Evolutionary conservation across 1,139 yeast species (phyloP).

Genomic region (Blastobotrys serpentis): DNA sequence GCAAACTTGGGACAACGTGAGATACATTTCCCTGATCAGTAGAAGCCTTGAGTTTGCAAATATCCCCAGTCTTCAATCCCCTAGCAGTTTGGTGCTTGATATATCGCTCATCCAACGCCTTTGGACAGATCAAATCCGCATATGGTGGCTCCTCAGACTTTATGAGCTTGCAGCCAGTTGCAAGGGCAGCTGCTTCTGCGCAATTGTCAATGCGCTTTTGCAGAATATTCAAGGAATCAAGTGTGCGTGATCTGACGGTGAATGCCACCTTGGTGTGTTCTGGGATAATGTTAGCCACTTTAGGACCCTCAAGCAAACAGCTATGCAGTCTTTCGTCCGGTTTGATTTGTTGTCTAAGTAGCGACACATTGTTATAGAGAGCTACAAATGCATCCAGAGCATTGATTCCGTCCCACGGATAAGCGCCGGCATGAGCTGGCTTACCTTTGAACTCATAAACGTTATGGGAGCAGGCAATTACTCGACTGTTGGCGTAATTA

Average conservation of each 20-base stretch:
- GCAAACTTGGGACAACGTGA: conserved; percentile 10
- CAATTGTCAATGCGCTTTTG: conserved; percentile 11
- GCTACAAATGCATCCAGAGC: conserved; percentile 19
- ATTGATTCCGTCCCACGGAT: conserved; percentile 19
- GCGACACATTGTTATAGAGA: conserved; percentile 13
- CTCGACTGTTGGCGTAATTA: conserved; percentile 8
- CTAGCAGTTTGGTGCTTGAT: conserved; percentile 1
- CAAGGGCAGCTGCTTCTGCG: conserved; percentile 14
- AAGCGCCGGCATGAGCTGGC: conserved; percentile 18
- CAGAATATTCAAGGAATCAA: neutral
- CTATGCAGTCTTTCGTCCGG: conserved; percentile 16
- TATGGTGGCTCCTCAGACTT: conserved; percentile 5
- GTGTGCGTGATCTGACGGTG: conserved; percentile 9
- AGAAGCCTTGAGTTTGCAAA: conserved; percentile 3
- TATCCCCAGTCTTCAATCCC: conserved; percentile 3
- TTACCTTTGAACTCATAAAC: conserved; percentile 15
- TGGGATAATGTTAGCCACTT: conserved; percentile 18
- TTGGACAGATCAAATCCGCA: conserved; percentile 4
- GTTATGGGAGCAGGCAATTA: conserved; percentile 2
- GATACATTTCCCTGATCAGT: conserved; percentile 14
- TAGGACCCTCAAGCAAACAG: conserved; percentile 16
- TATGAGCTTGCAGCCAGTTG: conserved; percentile 13
- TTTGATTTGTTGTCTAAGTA: conserved; percentile 16
- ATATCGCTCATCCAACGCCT: conserved; percentile 6
- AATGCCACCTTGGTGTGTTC: conserved; percentile 15